These are phyloP conservation scores for Brettanomyces custersianus DNA, from an alignment of 805 yeast species.

Conservation along the genomic window DNA sequence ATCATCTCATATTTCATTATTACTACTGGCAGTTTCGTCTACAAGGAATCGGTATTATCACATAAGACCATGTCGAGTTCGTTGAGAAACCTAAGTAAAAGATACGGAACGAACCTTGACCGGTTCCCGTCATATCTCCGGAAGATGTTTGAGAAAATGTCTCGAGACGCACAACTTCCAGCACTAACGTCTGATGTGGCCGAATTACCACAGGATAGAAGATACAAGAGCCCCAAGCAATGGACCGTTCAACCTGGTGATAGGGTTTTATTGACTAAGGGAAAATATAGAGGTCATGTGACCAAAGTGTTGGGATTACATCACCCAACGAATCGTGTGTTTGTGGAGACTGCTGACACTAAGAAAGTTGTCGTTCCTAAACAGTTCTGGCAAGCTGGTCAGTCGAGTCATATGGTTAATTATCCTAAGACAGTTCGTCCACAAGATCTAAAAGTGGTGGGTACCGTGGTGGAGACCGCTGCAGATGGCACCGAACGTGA, in stretches of 20 bases:
- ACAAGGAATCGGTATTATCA: too few relatives aligned
- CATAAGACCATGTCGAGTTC: conserved; percentile 3
- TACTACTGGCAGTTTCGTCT: too few relatives aligned
- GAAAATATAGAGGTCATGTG: conserved; percentile 66
- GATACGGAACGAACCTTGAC: conserved; percentile 24
- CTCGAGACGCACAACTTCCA: conserved; percentile 23
- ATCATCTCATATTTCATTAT: too few relatives aligned
- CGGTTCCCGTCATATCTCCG: conserved; percentile 21
- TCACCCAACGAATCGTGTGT: conserved; percentile 51
- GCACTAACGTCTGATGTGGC: conserved; percentile 20
- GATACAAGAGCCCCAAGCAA: conserved; percentile 36
- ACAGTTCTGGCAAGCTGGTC: conserved; percentile 63
- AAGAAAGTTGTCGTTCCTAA: conserved; percentile 61
- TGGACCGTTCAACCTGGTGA: conserved; percentile 69
- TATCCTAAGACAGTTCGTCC: conserved; percentile 57
- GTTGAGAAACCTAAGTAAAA: conserved; percentile 17
- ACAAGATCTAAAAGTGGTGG: conserved; percentile 63
- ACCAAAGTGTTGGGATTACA: conserved; percentile 57
- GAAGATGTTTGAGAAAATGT: conserved; percentile 22
- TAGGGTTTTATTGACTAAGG: conserved; percentile 62
- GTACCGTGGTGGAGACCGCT: conserved; percentile 47
- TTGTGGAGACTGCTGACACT: conserved; percentile 61
- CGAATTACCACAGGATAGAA: conserved; percentile 24
- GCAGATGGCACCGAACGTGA: conserved; percentile 44
- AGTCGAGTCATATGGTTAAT: conserved; percentile 60